phyloP scores from a whole-genome alignment of 306 rosid species.

The Fagus crenata region DNA sequence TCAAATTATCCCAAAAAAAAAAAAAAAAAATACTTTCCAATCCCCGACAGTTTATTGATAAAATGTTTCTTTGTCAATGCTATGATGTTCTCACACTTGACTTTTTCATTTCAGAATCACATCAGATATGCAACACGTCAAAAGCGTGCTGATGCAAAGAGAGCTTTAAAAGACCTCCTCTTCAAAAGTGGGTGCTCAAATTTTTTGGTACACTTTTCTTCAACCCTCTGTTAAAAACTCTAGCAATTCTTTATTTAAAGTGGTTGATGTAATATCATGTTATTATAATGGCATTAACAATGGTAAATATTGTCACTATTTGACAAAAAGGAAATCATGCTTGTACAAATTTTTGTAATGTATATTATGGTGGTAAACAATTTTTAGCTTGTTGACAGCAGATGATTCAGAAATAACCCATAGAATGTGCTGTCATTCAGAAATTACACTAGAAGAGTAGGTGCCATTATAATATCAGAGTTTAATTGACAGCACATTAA shows the following conservation, averaged over 20 bases:
- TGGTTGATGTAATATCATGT: background rate
- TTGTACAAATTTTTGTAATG: no score
- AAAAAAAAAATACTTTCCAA: background rate
- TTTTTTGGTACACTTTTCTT: conserved; percentile 43
- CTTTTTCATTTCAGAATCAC: conserved; percentile 52
- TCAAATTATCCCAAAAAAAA: no score
- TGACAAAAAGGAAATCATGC: no score
- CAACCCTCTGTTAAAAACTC: conserved; percentile 12
- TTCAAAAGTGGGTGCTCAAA: conserved; percentile 58
- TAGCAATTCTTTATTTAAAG: conserved; percentile 19
- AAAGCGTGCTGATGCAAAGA: conserved; percentile 86
- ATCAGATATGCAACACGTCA: conserved; percentile 63
- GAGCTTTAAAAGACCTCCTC: conserved; percentile 76
- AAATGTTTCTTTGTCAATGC: background rate
- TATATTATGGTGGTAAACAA: background rate
- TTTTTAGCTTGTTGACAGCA: background rate
- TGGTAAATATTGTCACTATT: no score
- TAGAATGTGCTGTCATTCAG: background rate
- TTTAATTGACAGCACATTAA: no score
- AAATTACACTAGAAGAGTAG: no score
- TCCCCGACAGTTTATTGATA: background rate
- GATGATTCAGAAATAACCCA: background rate
- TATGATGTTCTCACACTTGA: conserved; percentile 26
- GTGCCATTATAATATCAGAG: no score
- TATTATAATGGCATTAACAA: no score